phyloP scores from a whole-genome alignment of 495 filamentous ascomycete genomes.

The Lepidopterella palustris region DNA sequence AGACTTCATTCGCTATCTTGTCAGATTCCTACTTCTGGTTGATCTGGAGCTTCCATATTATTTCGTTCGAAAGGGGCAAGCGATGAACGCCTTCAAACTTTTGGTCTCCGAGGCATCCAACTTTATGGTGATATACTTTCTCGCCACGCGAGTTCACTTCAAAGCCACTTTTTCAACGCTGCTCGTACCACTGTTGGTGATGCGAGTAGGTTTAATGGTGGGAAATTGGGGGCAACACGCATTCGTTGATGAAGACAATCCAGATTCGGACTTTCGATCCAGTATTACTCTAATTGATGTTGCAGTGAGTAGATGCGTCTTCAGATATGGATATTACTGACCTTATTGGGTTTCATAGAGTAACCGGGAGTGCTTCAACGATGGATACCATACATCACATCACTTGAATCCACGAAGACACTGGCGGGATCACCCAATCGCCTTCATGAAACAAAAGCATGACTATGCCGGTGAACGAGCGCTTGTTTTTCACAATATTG shows the following conservation, averaged over 20 bases:
- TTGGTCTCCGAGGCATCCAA: slow-evolving; percentile 52
- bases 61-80: slow-evolving; percentile 54
- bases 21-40: slow-evolving; percentile 62
- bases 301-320: slow-evolving; percentile 44
- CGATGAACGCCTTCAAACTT: slow-evolving; percentile 44
- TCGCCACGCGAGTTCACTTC: slow-evolving; percentile 43
- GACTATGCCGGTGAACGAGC: slow-evolving; percentile 54
- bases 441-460: slow-evolving; percentile 57
- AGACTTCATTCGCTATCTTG: slow-evolving; percentile 62
- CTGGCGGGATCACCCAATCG: slow-evolving; percentile 65
- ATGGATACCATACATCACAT: slow-evolving; percentile 73
- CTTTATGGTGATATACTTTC: slow-evolving; percentile 43
- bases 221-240: slow-evolving; percentile 76
- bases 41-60: slow-evolving; percentile 72
- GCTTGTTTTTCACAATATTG: slow-evolving; percentile 64
- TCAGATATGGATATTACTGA: not conserved
- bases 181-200: slow-evolving; percentile 51
- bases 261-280: slow-evolving; percentile 61
- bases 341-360: slow-evolving; percentile 38
- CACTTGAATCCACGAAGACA: slow-evolving; percentile 66
- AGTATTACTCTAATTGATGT: slow-evolving; percentile 71
- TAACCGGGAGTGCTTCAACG: slow-evolving; percentile 70
- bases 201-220: slow-evolving; percentile 62
- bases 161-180: slow-evolving; percentile 53
- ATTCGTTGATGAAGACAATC: slow-evolving; percentile 61